These are phyloP conservation scores for Leccinum disarticulatum DNA, from an alignment of 768 basidiomycete species.

Conservation along the genomic window DNA sequence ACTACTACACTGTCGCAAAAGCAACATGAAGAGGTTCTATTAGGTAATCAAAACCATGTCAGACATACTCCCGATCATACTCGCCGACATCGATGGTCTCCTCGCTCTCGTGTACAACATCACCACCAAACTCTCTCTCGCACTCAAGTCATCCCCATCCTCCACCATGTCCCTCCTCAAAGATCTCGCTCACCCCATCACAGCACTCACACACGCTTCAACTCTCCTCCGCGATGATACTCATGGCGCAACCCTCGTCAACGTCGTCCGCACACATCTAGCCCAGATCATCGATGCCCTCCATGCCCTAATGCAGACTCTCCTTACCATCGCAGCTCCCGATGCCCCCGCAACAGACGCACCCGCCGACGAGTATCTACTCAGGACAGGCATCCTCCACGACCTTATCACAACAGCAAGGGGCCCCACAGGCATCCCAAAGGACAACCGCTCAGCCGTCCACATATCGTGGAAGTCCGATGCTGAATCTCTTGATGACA, in stretches of 20 bases:
- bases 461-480: constrained; percentile 50
- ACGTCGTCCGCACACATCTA: constrained; percentile 43
- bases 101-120: constrained; percentile 56
- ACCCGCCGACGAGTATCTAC: constrained; percentile 48
- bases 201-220: constrained; percentile 52
- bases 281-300: constrained; percentile 46
- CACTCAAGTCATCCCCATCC: constrained; percentile 57
- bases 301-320: constrained; percentile 42
- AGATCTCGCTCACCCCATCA: constrained; percentile 50
- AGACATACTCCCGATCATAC: constrained; percentile 41
- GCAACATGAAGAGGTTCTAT: constrained; percentile 6
- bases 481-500: constrained; percentile 60
- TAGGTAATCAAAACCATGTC: constrained; percentile 32
- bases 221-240: constrained; percentile 38
- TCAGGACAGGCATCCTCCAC: constrained; percentile 60
- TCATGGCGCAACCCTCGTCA: constrained; percentile 49
- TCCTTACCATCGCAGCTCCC: constrained; percentile 37
- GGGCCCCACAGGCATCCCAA: constrained; percentile 47
- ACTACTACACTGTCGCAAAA: not conserved
- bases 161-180: constrained; percentile 50
- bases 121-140: constrained; percentile 61
- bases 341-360: constrained; percentile 15
- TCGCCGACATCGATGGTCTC: constrained; percentile 56
- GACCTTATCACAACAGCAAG: constrained; percentile 55
- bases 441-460: constrained; percentile 59